Base-by-base conservation (phyloP, 768 basidiomycete genomes). In the Brasilioporus rufonigricans region DNA sequence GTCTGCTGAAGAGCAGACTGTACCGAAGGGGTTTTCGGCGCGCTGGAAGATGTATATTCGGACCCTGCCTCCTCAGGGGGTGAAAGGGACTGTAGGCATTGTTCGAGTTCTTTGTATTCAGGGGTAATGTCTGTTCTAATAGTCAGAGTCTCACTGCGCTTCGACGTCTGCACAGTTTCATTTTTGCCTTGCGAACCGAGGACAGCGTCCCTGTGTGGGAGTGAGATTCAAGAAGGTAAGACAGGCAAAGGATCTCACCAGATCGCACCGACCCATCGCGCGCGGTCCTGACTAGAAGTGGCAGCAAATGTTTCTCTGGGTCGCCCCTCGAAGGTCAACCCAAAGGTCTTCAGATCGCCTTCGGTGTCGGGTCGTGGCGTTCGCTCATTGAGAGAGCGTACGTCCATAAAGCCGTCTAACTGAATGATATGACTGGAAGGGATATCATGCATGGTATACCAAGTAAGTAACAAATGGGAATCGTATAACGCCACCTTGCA, bases 231-330 rank as follows among this genome's bases (percentile, higher is more conserved):
- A 4, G 23, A 35, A 23, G 26, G 32, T 8, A 47, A 2, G 13
- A 44, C 31, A 35, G 21, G 9, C 11, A 11, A 50, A 49, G 51
- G 21, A 45, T 32, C 76, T 63, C 66, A 88, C 89, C 89, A 91
- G 44, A 90, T 81, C 4, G 84, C 80, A 61, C 84, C 86, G 47
- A 91, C 78, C 89, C 89, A 91, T 10, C 77, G 78, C 4, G 86
- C 87, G 48, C 89, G 75, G 52, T 87, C 86, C 55, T 79, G 76
- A 26, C 82, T 78, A 21, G 82, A 82, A 11, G 73, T 66, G 3
- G 80, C 82, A 0, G 85, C 87, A 65, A 91, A 88, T 51, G 75
- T 80, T 63, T 88, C 84, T 50, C 69, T 73, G 4, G 68, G 69
- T 23, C 74, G 68, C 14, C 76, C 81, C 49, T 81, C 77, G 52